Base-by-base conservation (phyloP, 768 basidiomycete species). In the Boletus fagicola region DNA sequence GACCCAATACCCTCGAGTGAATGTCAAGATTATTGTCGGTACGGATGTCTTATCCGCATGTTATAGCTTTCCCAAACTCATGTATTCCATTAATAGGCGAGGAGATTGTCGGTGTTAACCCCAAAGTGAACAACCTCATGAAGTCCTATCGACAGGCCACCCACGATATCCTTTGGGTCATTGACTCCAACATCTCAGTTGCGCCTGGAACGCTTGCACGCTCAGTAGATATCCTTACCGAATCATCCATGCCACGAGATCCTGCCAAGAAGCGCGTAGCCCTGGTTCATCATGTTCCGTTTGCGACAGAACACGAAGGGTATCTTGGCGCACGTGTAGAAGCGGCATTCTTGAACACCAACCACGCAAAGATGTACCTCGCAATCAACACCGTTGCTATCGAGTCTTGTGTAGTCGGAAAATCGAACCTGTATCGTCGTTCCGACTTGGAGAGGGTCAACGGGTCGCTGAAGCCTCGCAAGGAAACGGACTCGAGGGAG, bases 311-410 rank as follows among this genome's bases (percentile, higher is more conserved):
- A 55, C 84, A 84, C 58, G 86, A 88, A 65, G 77, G 77, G 50
- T 74, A 78, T 18, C 76, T 94, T 55, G 97, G 97, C 2, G 86
- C 94, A 30, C 79, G 83, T 59, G 78, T 98, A 28, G 97, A 99
- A 75, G 90, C 93, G 59, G 93, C 92, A 0, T 99, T 96, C 72
- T 76, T 99, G 56, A 98, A 98, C 71, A 96, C 94, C 5, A 98
- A 93, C 59, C 97, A 98, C 66, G 93, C 96, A 26, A 98, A 95
- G 74, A 94, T 98, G 90, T 98, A 98, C 66, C 80, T 98, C 51
- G 94, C 94, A 11, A 92, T 98, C 69, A 95, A 96, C 74, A 83
- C 88, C 0, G 76, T 90, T 46, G 92, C 90, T 12, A 75, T 94
- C 43, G 96, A 97, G 54, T 96, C 94, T 1, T 99, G 97, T 66